phyloP scores from a whole-genome alignment of 2,329 filamentous ascomycete genomes.

The Aspergillus sp. region DNA sequence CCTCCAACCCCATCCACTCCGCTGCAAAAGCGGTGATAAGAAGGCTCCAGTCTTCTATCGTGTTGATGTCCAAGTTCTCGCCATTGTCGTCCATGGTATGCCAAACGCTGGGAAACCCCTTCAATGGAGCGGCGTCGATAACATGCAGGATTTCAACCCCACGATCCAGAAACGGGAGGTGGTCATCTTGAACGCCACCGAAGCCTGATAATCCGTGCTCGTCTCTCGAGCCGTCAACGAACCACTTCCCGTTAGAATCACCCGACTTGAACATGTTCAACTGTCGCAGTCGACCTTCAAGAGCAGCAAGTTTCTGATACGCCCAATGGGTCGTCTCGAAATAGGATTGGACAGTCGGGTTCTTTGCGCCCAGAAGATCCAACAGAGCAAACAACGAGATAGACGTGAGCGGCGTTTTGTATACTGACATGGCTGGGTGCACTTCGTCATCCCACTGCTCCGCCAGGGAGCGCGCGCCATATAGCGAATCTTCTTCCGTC shows the following conservation, averaged over 20 bases:
- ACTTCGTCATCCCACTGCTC: slow-evolving; percentile 65
- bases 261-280: slow-evolving; percentile 58
- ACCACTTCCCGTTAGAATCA: slow-evolving; percentile 43
- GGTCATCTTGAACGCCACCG: slow-evolving; percentile 68
- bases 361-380: slow-evolving; percentile 66
- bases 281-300: slow-evolving; percentile 65
- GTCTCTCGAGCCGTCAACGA: slow-evolving; percentile 54
- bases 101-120: slow-evolving; percentile 69
- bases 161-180: slow-evolving; percentile 77
- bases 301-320: slow-evolving; percentile 62
- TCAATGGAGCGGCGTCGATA: slow-evolving; percentile 56
- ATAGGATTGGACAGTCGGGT: slow-evolving; percentile 70
- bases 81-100: slow-evolving; percentile 77
- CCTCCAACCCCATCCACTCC: slow-evolving; percentile 84
- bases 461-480: slow-evolving; percentile 76
- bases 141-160: slow-evolving; percentile 85
- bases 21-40: slow-evolving; percentile 75
- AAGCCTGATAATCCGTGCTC: slow-evolving; percentile 38
- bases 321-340: slow-evolving; percentile 91
- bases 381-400: slow-evolving; percentile 88
- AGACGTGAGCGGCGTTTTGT: slow-evolving; percentile 62
- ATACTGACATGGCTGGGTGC: slow-evolving; percentile 64
- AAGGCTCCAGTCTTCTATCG: slow-evolving; percentile 77
- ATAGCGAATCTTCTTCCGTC: slow-evolving; percentile 74
- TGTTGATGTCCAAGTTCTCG: slow-evolving; percentile 69